Evolutionary conservation across 805 yeast species (phyloP).

Genomic region (Cyberlindnera americana): DNA sequence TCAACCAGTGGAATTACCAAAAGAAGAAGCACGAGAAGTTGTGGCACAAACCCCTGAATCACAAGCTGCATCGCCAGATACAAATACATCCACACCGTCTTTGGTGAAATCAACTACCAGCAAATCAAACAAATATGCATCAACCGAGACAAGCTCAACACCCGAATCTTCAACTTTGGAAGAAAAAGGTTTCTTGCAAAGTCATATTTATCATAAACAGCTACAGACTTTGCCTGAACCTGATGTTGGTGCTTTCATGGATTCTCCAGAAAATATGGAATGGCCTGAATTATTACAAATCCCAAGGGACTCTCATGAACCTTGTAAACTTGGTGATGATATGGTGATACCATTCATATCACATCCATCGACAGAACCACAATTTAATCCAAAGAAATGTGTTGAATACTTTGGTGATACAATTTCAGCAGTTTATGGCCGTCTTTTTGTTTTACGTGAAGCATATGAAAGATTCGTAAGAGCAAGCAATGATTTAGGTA

Average conservation of each 20-base stretch:
- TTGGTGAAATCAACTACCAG: too few relatives aligned
- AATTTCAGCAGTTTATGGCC: constrained; percentile 11
- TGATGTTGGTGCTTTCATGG: not conserved
- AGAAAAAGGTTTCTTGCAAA: too few relatives aligned
- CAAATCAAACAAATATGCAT: too few relatives aligned
- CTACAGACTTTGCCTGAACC: not conserved
- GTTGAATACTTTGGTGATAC: constrained; percentile 22
- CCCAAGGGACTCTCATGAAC: not conserved
- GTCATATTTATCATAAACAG: not conserved
- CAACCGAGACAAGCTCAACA: not conserved
- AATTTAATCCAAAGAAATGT: constrained; percentile 5
- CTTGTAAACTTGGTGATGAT: not conserved
- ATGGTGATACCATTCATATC: constrained; percentile 7
- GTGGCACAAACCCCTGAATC: too few relatives aligned
- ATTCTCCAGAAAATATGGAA: not conserved
- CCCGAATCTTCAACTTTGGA: not conserved
- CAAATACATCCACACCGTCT: too few relatives aligned
- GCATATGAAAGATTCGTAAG: constrained; percentile 2
- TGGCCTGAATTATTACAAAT: not conserved
- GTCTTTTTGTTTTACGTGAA: constrained; percentile 15
- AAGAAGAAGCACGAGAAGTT: too few relatives aligned
- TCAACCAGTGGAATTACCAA: too few relatives aligned
- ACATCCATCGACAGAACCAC: constrained; percentile 14
- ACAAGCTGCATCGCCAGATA: too few relatives aligned
- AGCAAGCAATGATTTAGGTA: not conserved